Evolutionary conservation across 495 filamentous ascomycete genomes (phyloP).

Genomic region (Aspergillus avenaceus): DNA sequence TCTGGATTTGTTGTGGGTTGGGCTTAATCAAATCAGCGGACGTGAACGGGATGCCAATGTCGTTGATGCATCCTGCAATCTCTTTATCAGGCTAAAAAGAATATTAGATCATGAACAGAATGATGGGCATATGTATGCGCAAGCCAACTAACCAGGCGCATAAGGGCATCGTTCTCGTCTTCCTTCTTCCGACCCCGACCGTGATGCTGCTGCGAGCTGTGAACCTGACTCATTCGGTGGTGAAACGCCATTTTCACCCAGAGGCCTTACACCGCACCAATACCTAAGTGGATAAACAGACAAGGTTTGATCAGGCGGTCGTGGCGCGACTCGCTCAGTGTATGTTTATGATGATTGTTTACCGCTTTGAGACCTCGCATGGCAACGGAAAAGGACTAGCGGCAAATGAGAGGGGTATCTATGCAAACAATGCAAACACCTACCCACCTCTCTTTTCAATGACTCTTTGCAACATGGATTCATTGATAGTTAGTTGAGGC

Average conservation of each 20-base stretch:
- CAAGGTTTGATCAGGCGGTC: not conserved
- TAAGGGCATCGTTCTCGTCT: slow-evolving; percentile 79
- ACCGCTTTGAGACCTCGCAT: slow-evolving; percentile 28
- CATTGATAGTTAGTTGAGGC: no score
- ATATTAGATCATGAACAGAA: slow-evolving; percentile 13
- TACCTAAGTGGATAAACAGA: not conserved
- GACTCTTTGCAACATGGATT: slow-evolving; percentile 21
- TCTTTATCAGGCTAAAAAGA: slow-evolving; percentile 66
- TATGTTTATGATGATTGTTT: slow-evolving; percentile 39
- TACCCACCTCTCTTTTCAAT: slow-evolving; percentile 32
- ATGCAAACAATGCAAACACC: slow-evolving; percentile 43
- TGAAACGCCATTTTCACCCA: slow-evolving; percentile 52
- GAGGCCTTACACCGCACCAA: not conserved
- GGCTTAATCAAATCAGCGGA: slow-evolving; percentile 90
- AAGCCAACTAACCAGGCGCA: slow-evolving; percentile 62
- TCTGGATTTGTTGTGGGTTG: slow-evolving; percentile 87
- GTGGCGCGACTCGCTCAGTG: not conserved
- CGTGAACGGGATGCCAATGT: slow-evolving; percentile 86
- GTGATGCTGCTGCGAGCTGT: slow-evolving; percentile 55
- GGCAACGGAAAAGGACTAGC: slow-evolving; percentile 34
- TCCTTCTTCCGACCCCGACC: slow-evolving; percentile 67
- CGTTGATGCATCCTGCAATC: slow-evolving; percentile 93
- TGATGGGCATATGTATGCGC: not conserved
- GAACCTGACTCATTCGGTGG: slow-evolving; percentile 70
- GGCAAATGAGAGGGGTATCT: slow-evolving; percentile 26